Conservation (phyloP, 73 alveolate genomes). For the Paramecium tetraurelia region DNA sequence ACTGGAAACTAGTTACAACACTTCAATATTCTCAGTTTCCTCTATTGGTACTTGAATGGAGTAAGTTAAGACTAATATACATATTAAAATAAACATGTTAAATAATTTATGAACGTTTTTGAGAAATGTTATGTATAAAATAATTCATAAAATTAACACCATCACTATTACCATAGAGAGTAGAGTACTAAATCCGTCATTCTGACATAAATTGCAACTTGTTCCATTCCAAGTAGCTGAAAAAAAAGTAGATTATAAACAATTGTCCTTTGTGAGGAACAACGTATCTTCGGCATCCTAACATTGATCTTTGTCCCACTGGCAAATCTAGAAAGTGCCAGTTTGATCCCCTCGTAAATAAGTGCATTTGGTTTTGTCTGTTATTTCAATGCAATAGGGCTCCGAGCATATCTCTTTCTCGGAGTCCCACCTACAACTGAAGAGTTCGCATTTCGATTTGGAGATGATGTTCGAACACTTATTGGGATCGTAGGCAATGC, state of each 20-base stretch:
- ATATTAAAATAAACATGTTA: neutral
- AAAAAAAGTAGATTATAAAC: neutral
- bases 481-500: neutral
- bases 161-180: neutral
- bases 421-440: neutral
- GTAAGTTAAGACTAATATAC: neutral
- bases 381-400: neutral
- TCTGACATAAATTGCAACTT: neutral
- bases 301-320: neutral
- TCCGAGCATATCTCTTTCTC: neutral
- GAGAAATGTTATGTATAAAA: neutral
- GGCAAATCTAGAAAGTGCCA: neutral
- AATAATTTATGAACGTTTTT: neutral
- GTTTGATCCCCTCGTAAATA: neutral
- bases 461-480: neutral
- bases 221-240: neutral
- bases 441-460: neutral
- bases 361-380: neutral
- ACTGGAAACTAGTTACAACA: neutral
- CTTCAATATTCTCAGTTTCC: neutral
- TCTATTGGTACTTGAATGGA: neutral
- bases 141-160: neutral
- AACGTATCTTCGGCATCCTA: neutral
- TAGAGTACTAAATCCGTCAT: neutral
- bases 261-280: neutral